phyloP scores from a whole-genome alignment of 2,329 filamentous ascomycete species.

The Byssothecium circinans region DNA sequence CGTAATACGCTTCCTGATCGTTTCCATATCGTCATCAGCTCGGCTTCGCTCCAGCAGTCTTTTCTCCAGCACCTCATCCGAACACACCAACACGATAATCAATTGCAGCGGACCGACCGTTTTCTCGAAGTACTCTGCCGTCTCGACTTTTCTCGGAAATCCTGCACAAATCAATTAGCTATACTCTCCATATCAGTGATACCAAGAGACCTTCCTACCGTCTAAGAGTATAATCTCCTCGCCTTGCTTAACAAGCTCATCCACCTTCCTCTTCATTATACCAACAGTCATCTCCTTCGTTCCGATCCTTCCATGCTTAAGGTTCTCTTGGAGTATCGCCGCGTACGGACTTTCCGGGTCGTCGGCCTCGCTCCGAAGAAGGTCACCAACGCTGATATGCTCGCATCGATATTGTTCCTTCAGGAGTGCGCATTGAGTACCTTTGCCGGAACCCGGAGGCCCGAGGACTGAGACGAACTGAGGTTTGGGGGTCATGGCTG shows the following conservation, averaged over 20 bases:
- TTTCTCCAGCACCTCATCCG: neutral
- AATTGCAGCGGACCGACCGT: neutral
- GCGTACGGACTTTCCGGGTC: neutral
- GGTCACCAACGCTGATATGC: constrained; percentile 7
- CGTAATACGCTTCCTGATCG: constrained; percentile 3
- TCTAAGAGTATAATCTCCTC: neutral
- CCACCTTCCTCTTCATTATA: neutral
- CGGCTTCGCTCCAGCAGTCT: neutral
- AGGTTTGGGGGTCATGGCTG: neutral
- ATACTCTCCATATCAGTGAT: neutral
- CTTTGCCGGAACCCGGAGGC: constrained; percentile 8
- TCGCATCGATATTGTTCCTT: neutral
- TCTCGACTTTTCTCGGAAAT: constrained; percentile 1
- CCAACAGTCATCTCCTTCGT: constrained; percentile 4
- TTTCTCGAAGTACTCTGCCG: constrained; percentile 2
- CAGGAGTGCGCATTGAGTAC: constrained; percentile 8
- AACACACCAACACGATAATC: constrained; percentile 1
- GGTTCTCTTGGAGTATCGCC: neutral
- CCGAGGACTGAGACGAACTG: constrained; percentile 1
- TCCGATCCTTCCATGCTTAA: constrained; percentile 6
- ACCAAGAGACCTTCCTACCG: neutral
- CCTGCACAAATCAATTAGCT: neutral
- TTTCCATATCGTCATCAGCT: constrained; percentile 1
- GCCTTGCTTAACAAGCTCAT: neutral
- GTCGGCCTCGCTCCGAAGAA: constrained; percentile 5